phyloP scores from a whole-genome alignment of 805 yeast species.

The Tanozyma kutaoensis region DNA sequence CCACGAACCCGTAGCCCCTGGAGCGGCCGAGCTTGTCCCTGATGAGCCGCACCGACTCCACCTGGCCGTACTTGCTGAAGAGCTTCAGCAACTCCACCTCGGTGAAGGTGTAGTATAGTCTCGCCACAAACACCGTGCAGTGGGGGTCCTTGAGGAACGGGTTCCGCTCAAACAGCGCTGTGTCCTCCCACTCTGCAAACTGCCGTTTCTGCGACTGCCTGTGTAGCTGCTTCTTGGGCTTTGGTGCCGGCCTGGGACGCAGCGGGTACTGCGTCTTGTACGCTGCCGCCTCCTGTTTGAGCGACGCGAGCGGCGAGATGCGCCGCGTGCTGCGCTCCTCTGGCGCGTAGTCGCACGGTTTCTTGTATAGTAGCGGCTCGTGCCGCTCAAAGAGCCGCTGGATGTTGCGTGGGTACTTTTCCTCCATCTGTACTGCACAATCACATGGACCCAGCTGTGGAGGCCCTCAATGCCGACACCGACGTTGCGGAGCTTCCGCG shows the following conservation, averaged over 20 bases:
- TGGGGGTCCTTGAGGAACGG: conserved; percentile 43
- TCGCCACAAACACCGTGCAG: conserved; percentile 63
- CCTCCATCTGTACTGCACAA: too few relatives aligned
- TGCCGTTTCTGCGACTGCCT: conserved; percentile 6
- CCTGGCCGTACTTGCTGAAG: conserved; percentile 55
- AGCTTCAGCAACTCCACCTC: conserved; percentile 57
- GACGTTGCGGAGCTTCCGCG: too few relatives aligned
- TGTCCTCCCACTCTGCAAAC: conserved; percentile 7
- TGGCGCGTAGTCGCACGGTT: conserved; percentile 36
- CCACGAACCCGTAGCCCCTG: conserved; percentile 76
- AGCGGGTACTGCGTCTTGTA: conserved; percentile 13
- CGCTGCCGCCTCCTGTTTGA: conserved; percentile 9
- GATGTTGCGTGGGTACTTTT: conserved; percentile 26
- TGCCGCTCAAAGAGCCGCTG: conserved; percentile 43
- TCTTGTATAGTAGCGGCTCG: conserved; percentile 37
- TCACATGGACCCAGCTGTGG: too few relatives aligned
- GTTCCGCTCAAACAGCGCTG: conserved; percentile 6
- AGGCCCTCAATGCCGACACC: too few relatives aligned
- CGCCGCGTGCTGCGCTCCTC: conserved; percentile 31
- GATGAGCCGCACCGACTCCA: conserved; percentile 37
- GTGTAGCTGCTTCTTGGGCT: conserved; percentile 1
- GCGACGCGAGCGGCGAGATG: conserved; percentile 32
- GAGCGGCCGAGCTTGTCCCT: conserved; percentile 32
- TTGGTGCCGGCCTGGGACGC: neutral
- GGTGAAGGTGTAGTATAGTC: conserved; percentile 50